Conservation (phyloP, 768 basidiomycete genomes). For the Tylopilus felleus region DNA sequence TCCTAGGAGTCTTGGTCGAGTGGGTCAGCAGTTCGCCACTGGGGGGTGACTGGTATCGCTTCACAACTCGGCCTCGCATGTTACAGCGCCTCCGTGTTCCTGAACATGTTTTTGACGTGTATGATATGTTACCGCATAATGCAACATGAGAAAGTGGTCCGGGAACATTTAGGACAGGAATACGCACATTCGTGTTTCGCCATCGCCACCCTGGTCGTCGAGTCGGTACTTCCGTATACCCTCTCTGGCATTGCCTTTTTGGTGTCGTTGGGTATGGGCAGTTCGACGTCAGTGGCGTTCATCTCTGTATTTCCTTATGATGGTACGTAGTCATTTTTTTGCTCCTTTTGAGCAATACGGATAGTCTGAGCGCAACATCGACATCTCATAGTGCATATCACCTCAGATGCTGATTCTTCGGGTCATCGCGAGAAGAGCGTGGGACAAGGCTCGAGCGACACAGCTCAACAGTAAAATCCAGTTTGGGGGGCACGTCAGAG, state of each 20-base stretch:
- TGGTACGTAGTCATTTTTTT: conserved; percentile 9
- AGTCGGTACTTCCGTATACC: conserved; percentile 25
- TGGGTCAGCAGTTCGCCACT: background rate
- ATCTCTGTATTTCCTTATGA: conserved; percentile 13
- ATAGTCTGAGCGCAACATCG: background rate
- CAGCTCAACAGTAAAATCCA: conserved; percentile 12
- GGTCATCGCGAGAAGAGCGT: conserved; percentile 9
- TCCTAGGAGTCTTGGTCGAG: background rate
- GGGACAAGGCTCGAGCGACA: background rate
- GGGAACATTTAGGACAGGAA: conserved; percentile 16
- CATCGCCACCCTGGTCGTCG: conserved; percentile 14
- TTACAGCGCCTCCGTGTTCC: conserved; percentile 9
- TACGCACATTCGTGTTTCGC: conserved; percentile 17
- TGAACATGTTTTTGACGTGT: conserved; percentile 18
- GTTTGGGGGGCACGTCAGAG: background rate
- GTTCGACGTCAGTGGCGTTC: conserved; percentile 12
- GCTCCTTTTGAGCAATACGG: too few relatives aligned
- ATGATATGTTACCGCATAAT: conserved; percentile 24
- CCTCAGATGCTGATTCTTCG: conserved; percentile 27
- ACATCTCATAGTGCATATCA: conserved; percentile 19
- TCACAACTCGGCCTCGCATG: conserved; percentile 17
- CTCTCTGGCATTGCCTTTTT: conserved; percentile 24
- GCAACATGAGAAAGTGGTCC: conserved; percentile 4
- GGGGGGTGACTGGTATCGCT: conserved; percentile 6
- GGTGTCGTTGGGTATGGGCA: conserved; percentile 16